Percentiles rank a stretch among this genome's conserved stretches.
These are phyloP conservation scores for Penicillium brevicompactum DNA, from an alignment of 2,329 filamentous ascomycete species.

Conservation along the genomic window DNA sequence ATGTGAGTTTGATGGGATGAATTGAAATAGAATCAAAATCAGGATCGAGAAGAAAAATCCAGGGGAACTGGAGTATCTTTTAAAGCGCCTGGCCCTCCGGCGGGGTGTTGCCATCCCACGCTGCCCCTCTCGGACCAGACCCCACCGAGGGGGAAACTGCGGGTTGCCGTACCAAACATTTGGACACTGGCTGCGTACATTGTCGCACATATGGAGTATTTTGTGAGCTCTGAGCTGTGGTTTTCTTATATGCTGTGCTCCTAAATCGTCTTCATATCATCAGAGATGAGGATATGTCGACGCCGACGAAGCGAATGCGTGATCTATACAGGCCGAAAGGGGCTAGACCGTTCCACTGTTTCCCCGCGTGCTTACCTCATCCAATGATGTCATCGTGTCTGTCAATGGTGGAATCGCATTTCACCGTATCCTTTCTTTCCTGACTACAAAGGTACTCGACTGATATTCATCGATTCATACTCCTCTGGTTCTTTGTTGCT, in stretches of 20 bases:
- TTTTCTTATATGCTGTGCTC: neutral
- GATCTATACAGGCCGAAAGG: neutral
- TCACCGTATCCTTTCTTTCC: neutral
- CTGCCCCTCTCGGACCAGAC: conserved; percentile 24
- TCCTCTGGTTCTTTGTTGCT: neutral
- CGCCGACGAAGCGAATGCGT: neutral
- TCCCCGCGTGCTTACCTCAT: neutral
- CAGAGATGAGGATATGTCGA: neutral
- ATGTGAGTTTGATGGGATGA: conserved; percentile 12
- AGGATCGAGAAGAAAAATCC: conserved; percentile 2
- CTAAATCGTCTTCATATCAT: neutral
- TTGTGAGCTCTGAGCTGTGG: too few relatives aligned
- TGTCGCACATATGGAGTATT: too few relatives aligned
- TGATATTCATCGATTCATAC: too few relatives aligned
- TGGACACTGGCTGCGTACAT: too few relatives aligned
- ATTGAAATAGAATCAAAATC: neutral
- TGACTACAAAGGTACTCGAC: neutral
- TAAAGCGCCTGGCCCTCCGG: conserved; percentile 16
- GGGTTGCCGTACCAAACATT: neutral
- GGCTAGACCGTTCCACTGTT: neutral
- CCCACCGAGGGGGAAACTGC: conserved; percentile 17
- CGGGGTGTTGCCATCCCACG: conserved; percentile 18
- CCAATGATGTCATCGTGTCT: neutral
- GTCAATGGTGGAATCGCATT: conserved; percentile 1
- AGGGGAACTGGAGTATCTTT: neutral